Evolutionary conservation across 2,329 filamentous ascomycete species (phyloP).

Genomic region (Dactylella cylindrospora): DNA sequence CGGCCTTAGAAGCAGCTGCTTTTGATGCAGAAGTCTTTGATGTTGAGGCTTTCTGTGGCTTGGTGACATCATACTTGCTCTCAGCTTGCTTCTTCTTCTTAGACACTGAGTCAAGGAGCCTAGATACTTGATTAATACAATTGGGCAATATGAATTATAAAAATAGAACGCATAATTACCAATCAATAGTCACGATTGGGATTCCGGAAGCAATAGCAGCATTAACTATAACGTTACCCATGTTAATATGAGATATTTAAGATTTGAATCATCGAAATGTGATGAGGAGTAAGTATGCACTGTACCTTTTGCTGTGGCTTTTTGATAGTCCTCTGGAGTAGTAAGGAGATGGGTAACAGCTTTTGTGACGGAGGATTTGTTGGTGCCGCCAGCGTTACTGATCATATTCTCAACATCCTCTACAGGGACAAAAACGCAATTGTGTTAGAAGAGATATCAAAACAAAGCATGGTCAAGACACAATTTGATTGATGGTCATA

Average conservation of each 20-base stretch:
- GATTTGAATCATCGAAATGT: neutral
- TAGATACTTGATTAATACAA: neutral
- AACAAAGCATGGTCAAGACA: conserved; percentile 2
- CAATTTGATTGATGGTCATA: conserved; percentile 46
- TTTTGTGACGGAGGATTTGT: conserved; percentile 57
- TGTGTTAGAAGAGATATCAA: conserved; percentile 18
- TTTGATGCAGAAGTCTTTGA: conserved; percentile 3
- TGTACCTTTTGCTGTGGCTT: conserved; percentile 56
- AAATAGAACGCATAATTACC: neutral
- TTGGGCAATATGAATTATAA: neutral
- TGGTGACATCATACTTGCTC: conserved; percentile 28
- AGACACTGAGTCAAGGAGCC: conserved; percentile 28
- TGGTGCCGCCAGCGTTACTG: conserved; percentile 57
- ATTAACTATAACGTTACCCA: neutral
- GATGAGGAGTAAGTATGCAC: neutral
- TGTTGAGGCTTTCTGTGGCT: conserved; percentile 12
- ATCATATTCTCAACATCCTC: conserved; percentile 56
- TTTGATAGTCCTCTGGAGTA: conserved; percentile 59
- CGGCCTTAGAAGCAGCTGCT: conserved; percentile 50
- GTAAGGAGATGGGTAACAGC: conserved; percentile 62
- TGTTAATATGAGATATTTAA: conserved; percentile 1
- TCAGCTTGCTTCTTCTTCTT: conserved; percentile 42
- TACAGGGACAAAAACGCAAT: conserved; percentile 1
- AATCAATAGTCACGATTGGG: conserved; percentile 17
- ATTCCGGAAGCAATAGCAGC: conserved; percentile 20